These are phyloP conservation scores for Bremia lactucae DNA, from an alignment of 352 stramenopile species.

Conservation along the genomic window DNA sequence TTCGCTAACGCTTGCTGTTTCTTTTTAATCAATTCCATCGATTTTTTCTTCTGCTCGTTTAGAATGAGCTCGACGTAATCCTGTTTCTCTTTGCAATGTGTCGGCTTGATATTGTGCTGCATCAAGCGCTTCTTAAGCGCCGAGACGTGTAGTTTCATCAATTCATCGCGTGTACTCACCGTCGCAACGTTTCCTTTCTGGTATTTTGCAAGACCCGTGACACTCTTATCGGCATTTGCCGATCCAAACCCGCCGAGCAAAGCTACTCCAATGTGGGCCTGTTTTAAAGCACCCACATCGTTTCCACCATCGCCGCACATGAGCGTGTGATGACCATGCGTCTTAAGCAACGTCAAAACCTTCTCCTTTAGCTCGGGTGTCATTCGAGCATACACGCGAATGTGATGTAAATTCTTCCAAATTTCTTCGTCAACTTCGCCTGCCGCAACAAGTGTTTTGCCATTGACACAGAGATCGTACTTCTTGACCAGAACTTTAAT, in stretches of 20 bases:
- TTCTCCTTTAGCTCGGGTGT: conserved; percentile 95
- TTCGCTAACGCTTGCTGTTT: conserved; percentile 37
- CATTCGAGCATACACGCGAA: conserved; percentile 94
- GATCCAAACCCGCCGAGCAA: conserved; percentile 74
- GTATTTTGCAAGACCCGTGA: conserved; percentile 66
- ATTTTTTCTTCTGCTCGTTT: conserved; percentile 44
- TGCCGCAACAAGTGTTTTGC: conserved; percentile 55
- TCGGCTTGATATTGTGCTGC: conserved; percentile 56
- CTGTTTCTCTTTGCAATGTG: conserved; percentile 67
- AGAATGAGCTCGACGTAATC: conserved; percentile 76
- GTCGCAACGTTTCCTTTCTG: conserved; percentile 50
- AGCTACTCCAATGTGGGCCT: conserved; percentile 82
- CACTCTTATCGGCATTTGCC: conserved; percentile 79
- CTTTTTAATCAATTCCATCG: conserved; percentile 49
- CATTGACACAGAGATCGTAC: conserved; percentile 81
- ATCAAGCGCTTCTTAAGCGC: conserved; percentile 70
- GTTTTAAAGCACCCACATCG: conserved; percentile 93
- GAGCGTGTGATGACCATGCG: conserved; percentile 84
- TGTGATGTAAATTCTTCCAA: conserved; percentile 69
- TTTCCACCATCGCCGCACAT: conserved; percentile 99
- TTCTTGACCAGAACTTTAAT: conserved; percentile 53
- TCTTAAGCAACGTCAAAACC: conserved; percentile 92
- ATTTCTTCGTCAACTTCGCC: conserved; percentile 76
- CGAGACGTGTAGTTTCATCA: conserved; percentile 83
- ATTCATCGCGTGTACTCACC: conserved; percentile 45